Conservation (phyloP, 208 protist genomes). For the Acanthamoeba culbertsoni region DNA sequence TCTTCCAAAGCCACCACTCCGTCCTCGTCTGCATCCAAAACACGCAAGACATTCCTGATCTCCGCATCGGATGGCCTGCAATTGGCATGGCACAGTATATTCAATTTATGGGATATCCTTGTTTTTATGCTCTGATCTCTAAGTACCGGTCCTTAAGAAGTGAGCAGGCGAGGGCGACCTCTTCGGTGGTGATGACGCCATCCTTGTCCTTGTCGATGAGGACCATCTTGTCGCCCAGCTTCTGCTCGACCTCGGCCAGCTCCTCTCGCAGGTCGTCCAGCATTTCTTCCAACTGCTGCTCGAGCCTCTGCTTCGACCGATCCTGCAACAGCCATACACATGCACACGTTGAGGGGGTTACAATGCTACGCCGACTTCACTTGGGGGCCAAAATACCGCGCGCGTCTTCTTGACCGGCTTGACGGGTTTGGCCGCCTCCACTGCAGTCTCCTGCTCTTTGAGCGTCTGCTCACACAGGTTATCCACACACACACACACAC, state of each 20-base stretch:
- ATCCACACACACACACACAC: too few relatives aligned
- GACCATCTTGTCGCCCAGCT: constrained; percentile 29
- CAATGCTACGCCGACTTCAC: not conserved
- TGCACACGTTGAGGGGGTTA: not conserved
- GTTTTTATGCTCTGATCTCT: not conserved
- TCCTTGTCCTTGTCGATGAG: constrained; percentile 54
- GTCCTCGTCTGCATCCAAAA: constrained; percentile 41
- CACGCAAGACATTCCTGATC: constrained; percentile 37
- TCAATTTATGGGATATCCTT: not conserved
- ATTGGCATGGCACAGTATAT: not conserved
- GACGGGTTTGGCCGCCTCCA: not conserved
- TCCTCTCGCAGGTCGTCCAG: constrained; percentile 12
- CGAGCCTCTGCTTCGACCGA: not conserved
- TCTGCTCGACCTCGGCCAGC: not conserved
- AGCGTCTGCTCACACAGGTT: too few relatives aligned
- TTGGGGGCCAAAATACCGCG: not conserved
- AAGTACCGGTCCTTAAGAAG: constrained; percentile 28
- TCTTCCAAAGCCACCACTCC: constrained; percentile 22
- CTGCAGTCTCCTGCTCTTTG: not conserved
- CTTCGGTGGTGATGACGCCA: constrained; percentile 56
- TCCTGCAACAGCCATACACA: not conserved
- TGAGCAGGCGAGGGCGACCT: constrained; percentile 34
- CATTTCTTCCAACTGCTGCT: not conserved
- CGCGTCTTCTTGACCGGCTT: not conserved
- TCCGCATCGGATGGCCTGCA: constrained; percentile 3